Evolutionary conservation across 768 basidiomycete species (phyloP), one percentile per base, ranked within the genome.

Genomic region (Heimioporus sp.): DNA sequence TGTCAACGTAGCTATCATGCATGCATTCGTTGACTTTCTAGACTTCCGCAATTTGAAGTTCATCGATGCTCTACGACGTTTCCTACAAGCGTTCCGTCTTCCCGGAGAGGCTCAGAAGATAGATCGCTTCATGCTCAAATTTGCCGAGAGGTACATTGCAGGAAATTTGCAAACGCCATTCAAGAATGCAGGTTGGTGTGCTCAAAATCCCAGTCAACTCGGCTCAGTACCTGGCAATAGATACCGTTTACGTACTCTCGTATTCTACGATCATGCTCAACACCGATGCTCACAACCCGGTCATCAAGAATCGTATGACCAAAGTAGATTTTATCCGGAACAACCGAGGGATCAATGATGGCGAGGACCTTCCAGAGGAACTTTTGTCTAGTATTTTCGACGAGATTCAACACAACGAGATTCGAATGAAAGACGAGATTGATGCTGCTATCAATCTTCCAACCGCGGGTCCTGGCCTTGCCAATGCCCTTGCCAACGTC

Each of bases 51-150:
- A 86, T 53, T 71, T 84, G 48, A 74, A 80, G 16, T 99, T 99
- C 65, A 86, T 95, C 38, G 90, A 95, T 61, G 94, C 97, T 2
- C 75, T 99, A 37, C 83, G 97, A 19, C 65, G 83, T 51, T 98
- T 97, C 72, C 73, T 99, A 24, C 97, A 99, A 68, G 82, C 92
- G 4, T 98, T 98, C 81, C 90, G 97, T 43, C 80, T 99, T 17
- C 97, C 97, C 8, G 97, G 97, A 40, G 97, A 99, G 71, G 77
- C 93, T 0, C 97, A 99, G 70, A 98, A 98, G 73, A 98, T 99
- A 59, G 97, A 99, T 78, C 86, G 97, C 10, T 98, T 83, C 73
- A 95, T 99, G 92, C 82, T 98, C 49, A 99, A 99, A 70, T 99
- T 98, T 64, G 96, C 97, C 10, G 95, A 98, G 67, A 83, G 94